These are phyloP conservation scores for Mycena venus DNA, from an alignment of 768 basidiomycete species.

Conservation along the genomic window DNA sequence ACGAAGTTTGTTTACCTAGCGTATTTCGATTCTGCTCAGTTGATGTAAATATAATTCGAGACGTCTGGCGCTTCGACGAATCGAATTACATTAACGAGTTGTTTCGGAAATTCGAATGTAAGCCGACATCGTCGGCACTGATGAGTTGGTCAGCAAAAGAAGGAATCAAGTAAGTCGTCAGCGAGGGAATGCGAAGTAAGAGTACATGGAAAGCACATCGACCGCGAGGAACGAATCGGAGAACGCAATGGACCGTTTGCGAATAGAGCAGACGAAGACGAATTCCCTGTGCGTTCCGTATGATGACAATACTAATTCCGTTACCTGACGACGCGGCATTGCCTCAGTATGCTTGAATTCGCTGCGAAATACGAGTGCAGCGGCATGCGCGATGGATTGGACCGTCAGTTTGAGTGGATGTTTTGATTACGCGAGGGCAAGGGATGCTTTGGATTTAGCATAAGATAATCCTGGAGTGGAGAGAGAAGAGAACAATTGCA, in stretches of 20 bases:
- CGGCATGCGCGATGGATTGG: neutral
- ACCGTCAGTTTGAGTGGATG: neutral
- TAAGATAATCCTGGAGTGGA: neutral
- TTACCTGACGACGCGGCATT: too few relatives aligned
- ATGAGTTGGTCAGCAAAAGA: slow-evolving; percentile 1
- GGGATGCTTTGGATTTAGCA: neutral
- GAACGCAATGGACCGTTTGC: neutral
- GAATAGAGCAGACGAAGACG: slow-evolving; percentile 4
- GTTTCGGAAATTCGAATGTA: slow-evolving; percentile 3
- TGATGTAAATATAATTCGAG: slow-evolving; percentile 4
- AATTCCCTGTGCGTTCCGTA: slow-evolving; percentile 1
- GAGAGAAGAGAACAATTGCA: neutral
- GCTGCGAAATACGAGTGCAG: too few relatives aligned
- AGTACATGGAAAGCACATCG: slow-evolving; percentile 1
- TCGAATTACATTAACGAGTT: slow-evolving; percentile 3
- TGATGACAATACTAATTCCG: too few relatives aligned
- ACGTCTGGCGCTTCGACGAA: slow-evolving; percentile 10
- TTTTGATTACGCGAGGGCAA: slow-evolving; percentile 1
- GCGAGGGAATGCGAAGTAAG: slow-evolving; percentile 3
- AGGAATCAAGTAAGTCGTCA: neutral
- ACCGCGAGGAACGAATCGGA: neutral
- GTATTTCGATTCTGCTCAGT: slow-evolving; percentile 14
- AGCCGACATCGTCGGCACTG: neutral
- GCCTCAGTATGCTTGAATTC: too few relatives aligned
- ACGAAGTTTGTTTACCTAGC: slow-evolving; percentile 6